These are phyloP conservation scores for Trichoderma harzianum DNA, from an alignment of 2,329 filamentous ascomycete genomes.

Conservation along the genomic window DNA sequence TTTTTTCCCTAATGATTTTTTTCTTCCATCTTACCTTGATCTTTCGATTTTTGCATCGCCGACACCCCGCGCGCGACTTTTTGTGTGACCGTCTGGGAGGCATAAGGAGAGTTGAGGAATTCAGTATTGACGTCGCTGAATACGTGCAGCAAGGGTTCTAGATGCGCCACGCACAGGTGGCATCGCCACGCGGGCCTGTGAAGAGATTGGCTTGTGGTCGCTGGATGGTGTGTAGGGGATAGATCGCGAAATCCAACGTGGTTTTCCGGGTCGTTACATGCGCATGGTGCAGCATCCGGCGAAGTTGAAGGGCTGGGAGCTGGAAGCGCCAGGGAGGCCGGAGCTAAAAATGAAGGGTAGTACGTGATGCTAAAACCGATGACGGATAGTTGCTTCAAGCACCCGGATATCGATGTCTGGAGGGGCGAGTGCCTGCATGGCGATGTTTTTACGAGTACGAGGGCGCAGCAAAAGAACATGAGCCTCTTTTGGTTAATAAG, in stretches of 20 bases:
- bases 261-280: background rate
- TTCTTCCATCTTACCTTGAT: conserved; percentile 55
- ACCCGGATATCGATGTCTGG: conserved; percentile 3
- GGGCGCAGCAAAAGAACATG: background rate
- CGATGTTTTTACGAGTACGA: conserved; percentile 17
- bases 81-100: conserved; percentile 66
- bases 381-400: background rate
- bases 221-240: background rate
- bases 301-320: conserved; percentile 19
- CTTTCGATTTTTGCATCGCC: conserved; percentile 63
- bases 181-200: conserved; percentile 31
- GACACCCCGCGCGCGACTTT: conserved; percentile 65
- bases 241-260: background rate
- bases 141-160: conserved; percentile 27
- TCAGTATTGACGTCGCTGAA: conserved; percentile 24
- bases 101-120: conserved; percentile 41
- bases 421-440: conserved; percentile 3
- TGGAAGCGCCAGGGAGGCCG: background rate
- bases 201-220: background rate
- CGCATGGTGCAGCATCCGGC: conserved; percentile 16
- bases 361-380: background rate
- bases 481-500: conserved; percentile 8
- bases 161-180: conserved; percentile 27
- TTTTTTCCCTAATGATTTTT: background rate
- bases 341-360: background rate